phyloP scores from a whole-genome alignment of 208 protist genomes.

The Kentomonas sorsogonicus region DNA sequence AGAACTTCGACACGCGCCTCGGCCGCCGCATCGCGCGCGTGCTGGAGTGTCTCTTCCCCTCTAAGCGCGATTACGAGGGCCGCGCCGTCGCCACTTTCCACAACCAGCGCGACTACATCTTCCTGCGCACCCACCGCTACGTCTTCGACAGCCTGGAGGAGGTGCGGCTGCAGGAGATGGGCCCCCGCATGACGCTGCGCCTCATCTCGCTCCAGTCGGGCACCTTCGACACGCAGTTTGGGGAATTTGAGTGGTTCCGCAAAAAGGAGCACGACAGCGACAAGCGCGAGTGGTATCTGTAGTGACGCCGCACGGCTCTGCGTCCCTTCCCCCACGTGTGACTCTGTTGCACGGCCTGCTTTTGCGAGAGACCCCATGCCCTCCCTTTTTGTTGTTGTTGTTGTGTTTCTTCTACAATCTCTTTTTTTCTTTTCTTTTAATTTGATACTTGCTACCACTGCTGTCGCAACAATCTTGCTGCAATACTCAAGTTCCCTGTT shows the following conservation, averaged over 20 bases:
- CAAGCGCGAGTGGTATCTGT: slow-evolving; percentile 90
- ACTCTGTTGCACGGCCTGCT: no score
- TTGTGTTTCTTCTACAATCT: slow-evolving; percentile 7
- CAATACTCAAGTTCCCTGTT: no score
- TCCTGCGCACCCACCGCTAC: slow-evolving; percentile 90
- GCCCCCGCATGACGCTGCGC: slow-evolving; percentile 87
- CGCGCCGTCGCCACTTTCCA: slow-evolving; percentile 91
- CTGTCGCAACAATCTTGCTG: no score
- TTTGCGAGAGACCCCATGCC: no score
- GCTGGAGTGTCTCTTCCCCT: slow-evolving; percentile 87
- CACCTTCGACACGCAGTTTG: slow-evolving; percentile 89
- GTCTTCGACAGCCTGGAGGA: slow-evolving; percentile 87
- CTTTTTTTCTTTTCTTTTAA: slow-evolving; percentile 13
- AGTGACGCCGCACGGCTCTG: not conserved
- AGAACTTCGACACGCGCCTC: slow-evolving; percentile 91
- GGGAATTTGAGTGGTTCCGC: slow-evolving; percentile 92
- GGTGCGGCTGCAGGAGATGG: slow-evolving; percentile 91
- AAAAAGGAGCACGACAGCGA: slow-evolving; percentile 90
- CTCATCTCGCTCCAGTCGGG: slow-evolving; percentile 88
- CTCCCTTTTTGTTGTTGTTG: no score
- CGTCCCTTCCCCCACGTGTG: not conserved
- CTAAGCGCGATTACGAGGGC: slow-evolving; percentile 82
- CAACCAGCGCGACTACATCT: slow-evolving; percentile 94
- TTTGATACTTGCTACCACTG: slow-evolving; percentile 4
- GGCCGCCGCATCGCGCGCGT: slow-evolving; percentile 83